Conservation (phyloP, 805 yeast genomes). For the Osmozyma mogii region DNA sequence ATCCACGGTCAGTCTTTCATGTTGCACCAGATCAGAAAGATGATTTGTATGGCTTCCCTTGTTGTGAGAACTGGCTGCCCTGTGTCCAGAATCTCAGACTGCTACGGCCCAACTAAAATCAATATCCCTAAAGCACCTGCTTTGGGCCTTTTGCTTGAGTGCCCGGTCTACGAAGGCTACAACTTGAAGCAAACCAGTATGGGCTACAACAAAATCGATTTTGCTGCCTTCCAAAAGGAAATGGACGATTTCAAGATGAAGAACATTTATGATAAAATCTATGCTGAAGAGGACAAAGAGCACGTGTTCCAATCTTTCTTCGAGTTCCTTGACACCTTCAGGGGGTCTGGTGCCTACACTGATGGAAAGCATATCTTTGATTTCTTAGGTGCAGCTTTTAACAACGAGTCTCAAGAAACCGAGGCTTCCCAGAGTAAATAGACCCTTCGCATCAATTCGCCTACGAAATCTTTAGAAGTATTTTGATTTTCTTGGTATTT, state of each 20-base stretch:
- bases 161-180: conserved; percentile 85
- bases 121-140: conserved; percentile 98
- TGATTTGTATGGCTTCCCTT: conserved; percentile 92
- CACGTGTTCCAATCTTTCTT: conserved; percentile 87
- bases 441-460: no score
- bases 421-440: conserved; percentile 6
- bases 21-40: conserved; percentile 96
- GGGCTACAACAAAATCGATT: conserved; percentile 72
- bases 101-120: conserved; percentile 66
- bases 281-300: conserved; percentile 81
- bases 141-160: conserved; percentile 79
- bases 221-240: conserved; percentile 53
- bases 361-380: conserved; percentile 48
- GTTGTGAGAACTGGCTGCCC: conserved; percentile 86
- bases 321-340: conserved; percentile 78
- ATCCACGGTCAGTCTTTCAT: conserved; percentile 97
- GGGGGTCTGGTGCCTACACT: conserved; percentile 26
- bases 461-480: no score
- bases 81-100: conserved; percentile 60
- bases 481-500: no score
- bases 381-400: conserved; percentile 42
- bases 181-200: conserved; percentile 62
- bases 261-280: conserved; percentile 86
- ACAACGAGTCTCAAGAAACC: conserved; percentile 11
- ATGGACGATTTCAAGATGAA: conserved; percentile 84